Evolutionary conservation across 1,139 yeast genomes (phyloP), one percentile per base, ranked within the genome.

Genomic region (Tardiomyces blankii): DNA sequence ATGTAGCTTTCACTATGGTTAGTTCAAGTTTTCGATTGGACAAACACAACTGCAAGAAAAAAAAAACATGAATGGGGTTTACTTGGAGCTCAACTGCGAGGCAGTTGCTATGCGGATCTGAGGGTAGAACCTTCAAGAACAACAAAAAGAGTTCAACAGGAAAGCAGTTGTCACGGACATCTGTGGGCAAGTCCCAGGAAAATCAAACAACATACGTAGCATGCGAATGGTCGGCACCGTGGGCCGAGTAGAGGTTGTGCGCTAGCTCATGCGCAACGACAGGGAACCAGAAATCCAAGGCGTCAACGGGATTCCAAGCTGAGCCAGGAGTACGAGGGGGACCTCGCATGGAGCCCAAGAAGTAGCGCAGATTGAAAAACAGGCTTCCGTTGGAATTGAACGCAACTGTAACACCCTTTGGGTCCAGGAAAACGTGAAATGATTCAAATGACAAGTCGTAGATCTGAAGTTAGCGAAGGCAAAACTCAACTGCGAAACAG

Each of bases 221-320:
- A 9, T 54, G 63, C 6, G 68, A 61, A 49, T 68, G 72, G 39
- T 54, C 51, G n/a, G 60, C 57, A 6, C 70, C 70, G 48, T 68
- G 72, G 13, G 59, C 54, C 1, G 52, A 18, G 4, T 55, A 64
- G 39, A 67, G 44, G 47, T 68, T 68, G 51, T 68, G 72, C 2
- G 72, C 72, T 44, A 68, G 50, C 48, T 68, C 72, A 45, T 68
- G 72, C 1, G 72, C 70, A 47, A 64, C 54, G 6, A 67, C 60
- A 1, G 69, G 63, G 45, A 55, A 68, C 69, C 72, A 68, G 50
- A 55, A 67, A 46, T 64, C 62, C 42, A 62, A 44, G 12, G 62
- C 50, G n/a, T 53, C 51, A 8, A 46, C 47, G 32, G 51, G 49
- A 43, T 50, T 43, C 54, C 56, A 49, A 2, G 19, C 35, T 5